A percentile compares a stretch with the other conserved stretches of the same genome.
These are phyloP conservation scores for Monosporascus sp. DNA, from an alignment of 2,329 filamentous ascomycete species.

Conservation along the genomic window DNA sequence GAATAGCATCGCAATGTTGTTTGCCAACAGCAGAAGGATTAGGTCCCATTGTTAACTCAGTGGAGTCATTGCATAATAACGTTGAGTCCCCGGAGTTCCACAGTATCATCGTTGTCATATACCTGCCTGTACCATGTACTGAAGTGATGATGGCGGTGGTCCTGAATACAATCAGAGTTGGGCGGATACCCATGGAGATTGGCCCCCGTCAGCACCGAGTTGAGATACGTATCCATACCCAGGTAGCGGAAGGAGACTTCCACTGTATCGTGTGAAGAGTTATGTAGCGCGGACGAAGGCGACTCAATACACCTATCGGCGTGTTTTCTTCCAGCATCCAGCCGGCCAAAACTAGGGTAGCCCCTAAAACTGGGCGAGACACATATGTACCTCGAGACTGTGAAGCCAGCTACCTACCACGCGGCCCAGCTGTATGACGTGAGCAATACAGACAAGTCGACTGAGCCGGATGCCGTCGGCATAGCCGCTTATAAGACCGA, in stretches of 20 bases:
- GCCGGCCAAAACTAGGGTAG: slow-evolving; percentile 64
- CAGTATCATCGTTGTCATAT: too few relatives aligned
- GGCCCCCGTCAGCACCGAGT: too few relatives aligned
- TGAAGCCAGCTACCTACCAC: slow-evolving; percentile 60
- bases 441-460: slow-evolving; percentile 41
- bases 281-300: slow-evolving; percentile 64
- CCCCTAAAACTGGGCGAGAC: slow-evolving; percentile 58
- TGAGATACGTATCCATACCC: slow-evolving; percentile 26
- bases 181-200: too few relatives aligned
- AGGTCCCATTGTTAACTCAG: too few relatives aligned
- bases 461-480: slow-evolving; percentile 52
- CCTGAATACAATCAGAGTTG: too few relatives aligned
- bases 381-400: slow-evolving; percentile 60
- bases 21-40: too few relatives aligned
- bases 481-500: slow-evolving; percentile 66
- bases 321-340: slow-evolving; percentile 58
- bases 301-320: slow-evolving; percentile 58
- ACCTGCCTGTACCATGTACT: too few relatives aligned
- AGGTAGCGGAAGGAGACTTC: slow-evolving; percentile 60
- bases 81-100: too few relatives aligned
- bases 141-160: too few relatives aligned
- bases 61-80: too few relatives aligned
- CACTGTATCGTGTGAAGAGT: slow-evolving; percentile 56
- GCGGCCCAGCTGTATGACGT: slow-evolving; percentile 55
- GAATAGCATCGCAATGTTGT: too few relatives aligned